Evolutionary conservation across 2,329 filamentous ascomycete species (phyloP).

Genomic region (Aureobasidium musti): DNA sequence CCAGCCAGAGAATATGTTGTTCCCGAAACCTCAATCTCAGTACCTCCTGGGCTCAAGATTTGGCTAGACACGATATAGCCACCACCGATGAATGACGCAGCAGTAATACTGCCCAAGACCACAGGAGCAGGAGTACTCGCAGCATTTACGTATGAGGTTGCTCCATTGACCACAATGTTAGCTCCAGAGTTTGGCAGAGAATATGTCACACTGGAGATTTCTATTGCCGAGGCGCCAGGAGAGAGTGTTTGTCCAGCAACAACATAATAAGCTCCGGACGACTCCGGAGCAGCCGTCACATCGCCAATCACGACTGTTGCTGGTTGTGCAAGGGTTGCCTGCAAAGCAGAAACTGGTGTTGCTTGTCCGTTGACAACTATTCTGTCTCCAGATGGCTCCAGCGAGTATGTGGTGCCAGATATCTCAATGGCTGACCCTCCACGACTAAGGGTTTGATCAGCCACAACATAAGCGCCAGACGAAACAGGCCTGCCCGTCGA

Average conservation of each 20-base stretch:
- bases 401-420: slow-evolving; percentile 3
- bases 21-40: background rate
- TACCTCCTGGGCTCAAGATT: slow-evolving; percentile 3
- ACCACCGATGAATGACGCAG: background rate
- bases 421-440: background rate
- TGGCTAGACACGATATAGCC: background rate
- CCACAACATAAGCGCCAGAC: background rate
- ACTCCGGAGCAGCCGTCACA: background rate
- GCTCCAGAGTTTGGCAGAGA: slow-evolving; percentile 6
- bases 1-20: slow-evolving; percentile 1
- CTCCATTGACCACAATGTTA: background rate
- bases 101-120: background rate
- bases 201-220: slow-evolving; percentile 3
- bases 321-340: background rate
- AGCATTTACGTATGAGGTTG: background rate
- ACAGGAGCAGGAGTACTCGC: background rate
- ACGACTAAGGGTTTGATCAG: background rate
- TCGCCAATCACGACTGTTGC: background rate
- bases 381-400: background rate
- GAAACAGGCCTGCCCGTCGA: background rate
- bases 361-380: background rate
- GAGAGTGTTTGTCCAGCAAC: slow-evolving; percentile 3
- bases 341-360: background rate
- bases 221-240: slow-evolving; percentile 10
- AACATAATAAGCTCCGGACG: slow-evolving; percentile 13